These are phyloP conservation scores for Kodamaea kaohsiungensis DNA, from an alignment of 805 yeast species.

Conservation along the genomic window DNA sequence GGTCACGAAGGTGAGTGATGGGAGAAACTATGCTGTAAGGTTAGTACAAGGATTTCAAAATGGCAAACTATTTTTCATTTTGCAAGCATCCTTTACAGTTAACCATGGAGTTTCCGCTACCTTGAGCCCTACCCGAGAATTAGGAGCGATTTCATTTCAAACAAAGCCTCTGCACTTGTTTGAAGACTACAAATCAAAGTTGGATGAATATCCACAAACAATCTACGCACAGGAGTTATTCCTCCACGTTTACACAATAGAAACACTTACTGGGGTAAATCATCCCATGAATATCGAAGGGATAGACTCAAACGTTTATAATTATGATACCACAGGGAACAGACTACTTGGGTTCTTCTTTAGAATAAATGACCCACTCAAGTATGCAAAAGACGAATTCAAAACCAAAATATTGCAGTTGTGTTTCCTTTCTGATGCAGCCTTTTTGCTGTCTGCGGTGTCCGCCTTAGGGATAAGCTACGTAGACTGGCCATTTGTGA, in stretches of 20 bases:
- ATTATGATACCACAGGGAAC: conserved; percentile 9
- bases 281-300: conserved; percentile 2
- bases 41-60: conserved; percentile 25
- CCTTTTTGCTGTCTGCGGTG: conserved; percentile 29
- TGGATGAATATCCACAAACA: conserved; percentile 14
- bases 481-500: conserved; percentile 3
- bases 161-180: conserved; percentile 11
- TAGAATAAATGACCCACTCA: conserved; percentile 27
- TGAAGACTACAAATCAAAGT: conserved; percentile 12
- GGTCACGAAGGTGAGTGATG: conserved; percentile 22
- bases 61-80: conserved; percentile 19
- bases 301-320: neutral
- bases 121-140: neutral
- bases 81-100: conserved; percentile 23
- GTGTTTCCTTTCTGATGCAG: conserved; percentile 30
- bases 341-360: conserved; percentile 30
- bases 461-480: conserved; percentile 24
- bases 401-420: conserved; percentile 21
- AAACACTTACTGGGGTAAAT: conserved; percentile 5
- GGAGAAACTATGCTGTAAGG: conserved; percentile 25
- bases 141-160: conserved; percentile 6
- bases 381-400: conserved; percentile 21
- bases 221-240: conserved; percentile 32
- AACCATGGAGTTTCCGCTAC: conserved; percentile 14
- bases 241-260: conserved; percentile 27